phyloP scores from a whole-genome alignment of 75 land plant genomes.

The Pinus albicaulis region DNA sequence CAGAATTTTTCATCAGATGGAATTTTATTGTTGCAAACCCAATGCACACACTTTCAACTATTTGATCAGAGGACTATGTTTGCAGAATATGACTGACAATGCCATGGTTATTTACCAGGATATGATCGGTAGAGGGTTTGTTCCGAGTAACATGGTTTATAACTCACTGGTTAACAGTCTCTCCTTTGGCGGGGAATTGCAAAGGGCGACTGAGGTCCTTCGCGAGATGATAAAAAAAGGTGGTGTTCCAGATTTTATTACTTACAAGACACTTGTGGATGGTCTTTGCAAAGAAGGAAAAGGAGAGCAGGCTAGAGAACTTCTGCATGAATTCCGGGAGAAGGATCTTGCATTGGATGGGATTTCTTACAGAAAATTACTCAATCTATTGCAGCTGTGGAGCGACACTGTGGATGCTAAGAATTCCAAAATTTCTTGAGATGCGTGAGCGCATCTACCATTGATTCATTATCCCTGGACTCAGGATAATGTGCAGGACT shows the following conservation, averaged over 20 bases:
- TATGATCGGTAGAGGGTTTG: slow-evolving; percentile 48
- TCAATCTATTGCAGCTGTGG: slow-evolving; percentile 1
- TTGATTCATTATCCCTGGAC: background rate
- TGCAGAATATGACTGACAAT: slow-evolving; percentile 49
- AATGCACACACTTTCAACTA: slow-evolving; percentile 41
- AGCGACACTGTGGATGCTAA: background rate
- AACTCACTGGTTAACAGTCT: slow-evolving; percentile 54
- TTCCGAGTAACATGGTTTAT: slow-evolving; percentile 38
- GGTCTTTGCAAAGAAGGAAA: slow-evolving; percentile 37
- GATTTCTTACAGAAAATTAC: slow-evolving; percentile 27
- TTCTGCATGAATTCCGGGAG: slow-evolving; percentile 37
- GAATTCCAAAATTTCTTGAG: background rate
- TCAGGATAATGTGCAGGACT: background rate
- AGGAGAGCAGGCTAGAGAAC: slow-evolving; percentile 23
- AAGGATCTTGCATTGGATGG: slow-evolving; percentile 33
- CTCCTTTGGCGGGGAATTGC: slow-evolving; percentile 47
- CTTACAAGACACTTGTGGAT: slow-evolving; percentile 45
- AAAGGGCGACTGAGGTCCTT: slow-evolving; percentile 35
- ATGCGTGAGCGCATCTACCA: background rate
- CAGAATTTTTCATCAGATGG: slow-evolving; percentile 67
- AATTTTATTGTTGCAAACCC: slow-evolving; percentile 40
- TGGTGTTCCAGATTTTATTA: slow-evolving; percentile 38
- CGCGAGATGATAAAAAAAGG: slow-evolving; percentile 40
- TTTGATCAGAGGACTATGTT: slow-evolving; percentile 60
- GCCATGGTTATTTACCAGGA: slow-evolving; percentile 44